phyloP scores from a whole-genome alignment of 2,329 filamentous ascomycete genomes.

The Sporothrix pallida region DNA sequence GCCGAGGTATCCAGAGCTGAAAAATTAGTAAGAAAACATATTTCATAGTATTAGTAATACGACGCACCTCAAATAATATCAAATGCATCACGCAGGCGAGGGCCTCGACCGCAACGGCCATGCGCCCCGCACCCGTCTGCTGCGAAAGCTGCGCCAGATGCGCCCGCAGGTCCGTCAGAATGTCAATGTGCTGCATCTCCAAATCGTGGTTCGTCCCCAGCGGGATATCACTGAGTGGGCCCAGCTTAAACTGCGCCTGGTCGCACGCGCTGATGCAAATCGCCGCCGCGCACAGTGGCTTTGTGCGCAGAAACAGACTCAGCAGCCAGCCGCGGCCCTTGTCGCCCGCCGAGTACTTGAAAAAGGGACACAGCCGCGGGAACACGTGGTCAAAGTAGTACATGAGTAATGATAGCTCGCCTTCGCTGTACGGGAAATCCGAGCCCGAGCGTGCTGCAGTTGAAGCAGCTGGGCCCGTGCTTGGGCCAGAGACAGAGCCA shows the following conservation, averaged over 20 bases:
- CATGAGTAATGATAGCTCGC: slow-evolving; percentile 29
- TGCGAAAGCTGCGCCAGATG: slow-evolving; percentile 29
- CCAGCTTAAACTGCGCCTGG: slow-evolving; percentile 33
- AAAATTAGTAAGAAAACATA: not conserved
- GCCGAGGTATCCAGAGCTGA: slow-evolving; percentile 32
- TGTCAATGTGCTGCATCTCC: slow-evolving; percentile 33
- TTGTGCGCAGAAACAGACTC: slow-evolving; percentile 30
- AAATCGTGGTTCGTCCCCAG: slow-evolving; percentile 31
- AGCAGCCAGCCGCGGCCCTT: slow-evolving; percentile 34
- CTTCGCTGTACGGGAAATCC: slow-evolving; percentile 29
- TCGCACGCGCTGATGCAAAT: slow-evolving; percentile 33
- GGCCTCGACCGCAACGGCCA: slow-evolving; percentile 31
- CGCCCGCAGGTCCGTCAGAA: slow-evolving; percentile 28
- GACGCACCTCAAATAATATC: slow-evolving; percentile 27
- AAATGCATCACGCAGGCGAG: slow-evolving; percentile 33
- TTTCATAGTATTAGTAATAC: not conserved
- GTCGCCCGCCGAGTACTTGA: slow-evolving; percentile 31
- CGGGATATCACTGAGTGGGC: slow-evolving; percentile 31
- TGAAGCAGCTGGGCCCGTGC: no score
- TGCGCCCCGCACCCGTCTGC: slow-evolving; percentile 30
- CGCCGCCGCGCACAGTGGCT: slow-evolving; percentile 28
- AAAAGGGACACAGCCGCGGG: slow-evolving; percentile 30
- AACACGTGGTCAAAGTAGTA: slow-evolving; percentile 35
- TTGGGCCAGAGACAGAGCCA: no score
- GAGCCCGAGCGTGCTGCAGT: not conserved